phyloP scores from a whole-genome alignment of 345 rosid species.

The Melaleuca alternifolia region DNA sequence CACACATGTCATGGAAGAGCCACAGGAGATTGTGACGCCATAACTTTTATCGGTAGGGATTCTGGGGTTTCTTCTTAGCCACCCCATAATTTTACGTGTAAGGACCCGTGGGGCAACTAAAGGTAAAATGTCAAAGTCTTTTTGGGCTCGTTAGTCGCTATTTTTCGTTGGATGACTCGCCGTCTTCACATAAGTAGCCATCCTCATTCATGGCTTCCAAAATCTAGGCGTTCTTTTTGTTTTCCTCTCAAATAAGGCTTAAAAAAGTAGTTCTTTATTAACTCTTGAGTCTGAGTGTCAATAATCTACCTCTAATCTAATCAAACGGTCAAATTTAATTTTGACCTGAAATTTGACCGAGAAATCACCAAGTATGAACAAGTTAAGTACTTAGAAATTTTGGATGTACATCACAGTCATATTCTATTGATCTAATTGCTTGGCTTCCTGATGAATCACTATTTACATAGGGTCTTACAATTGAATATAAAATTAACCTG shows the following conservation, averaged over 20 bases:
- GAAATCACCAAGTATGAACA: not conserved
- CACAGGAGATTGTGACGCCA: not conserved
- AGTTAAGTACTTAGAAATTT: not conserved
- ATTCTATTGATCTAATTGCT: not conserved
- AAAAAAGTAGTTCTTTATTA: not conserved
- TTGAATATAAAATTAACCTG: too few relatives aligned
- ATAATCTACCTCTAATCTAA: not conserved
- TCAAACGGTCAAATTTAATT: not conserved
- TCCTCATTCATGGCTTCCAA: not conserved
- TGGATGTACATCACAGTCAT: not conserved
- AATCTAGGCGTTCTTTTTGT: not conserved
- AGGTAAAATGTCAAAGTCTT: not conserved
- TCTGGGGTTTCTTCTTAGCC: not conserved
- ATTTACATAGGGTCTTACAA: too few relatives aligned
- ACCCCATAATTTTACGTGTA: not conserved
- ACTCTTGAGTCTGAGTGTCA: not conserved
- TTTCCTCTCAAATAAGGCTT: not conserved
- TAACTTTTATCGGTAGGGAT: not conserved
- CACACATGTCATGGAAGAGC: not conserved
- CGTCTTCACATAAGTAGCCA: not conserved
- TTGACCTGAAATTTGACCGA: not conserved
- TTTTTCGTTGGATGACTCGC: not conserved
- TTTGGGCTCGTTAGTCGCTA: not conserved
- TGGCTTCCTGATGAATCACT: not conserved
- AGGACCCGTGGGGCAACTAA: too few relatives aligned